Base-by-base conservation (phyloP, 2,329 filamentous ascomycete genomes). In the Metarhizium guizhouense region DNA sequence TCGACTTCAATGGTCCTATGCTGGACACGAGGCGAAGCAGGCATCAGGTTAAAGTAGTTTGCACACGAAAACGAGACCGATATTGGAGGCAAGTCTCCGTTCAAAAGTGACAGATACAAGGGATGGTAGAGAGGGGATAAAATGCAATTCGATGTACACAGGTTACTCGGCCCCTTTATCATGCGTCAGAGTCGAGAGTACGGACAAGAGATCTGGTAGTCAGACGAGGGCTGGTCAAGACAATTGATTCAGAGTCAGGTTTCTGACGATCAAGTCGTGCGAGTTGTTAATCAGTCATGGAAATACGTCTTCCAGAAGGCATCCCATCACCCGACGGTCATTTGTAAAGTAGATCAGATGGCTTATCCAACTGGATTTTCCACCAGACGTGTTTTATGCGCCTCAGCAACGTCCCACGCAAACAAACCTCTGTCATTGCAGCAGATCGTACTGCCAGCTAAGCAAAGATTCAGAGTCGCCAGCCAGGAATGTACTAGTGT, bases 1-100 rank as follows among this genome's bases (percentile, higher is more conserved):
- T 62, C 64, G 38, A 65, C 60, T 51, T 65, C 59, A n/a, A 67
- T 65, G 47, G 63, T 69, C 58, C 62, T 62, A 54, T 58, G 56
- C 13, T 54, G 52, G 29, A 59, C 47, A 10, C 45, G 56, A 18
- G 58, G 56, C 43, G 54, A 48, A 16, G 56, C 42, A 54, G 63
- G 57, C 63, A 64, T 64, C 47, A 55, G 60, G 53, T 7, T 40
- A n/a, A 32, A 50, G 38, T 30, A 18, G 34, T 32, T 50, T 29
- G 30, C 34, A 13, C 14, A 14, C 25, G 2, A 48, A 30, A 11
- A 7, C 25, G 14, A 48, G 45, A 29, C 7, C 13, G 7, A 8
- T 25, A 20, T 29, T 30, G 20, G 25, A 48, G 20, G 13, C 25
- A 48, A 30, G 20, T 18, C 25, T 25, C 3, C 14, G 8, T 29